Evolutionary conservation across 257 asterid genomes (phyloP).

Genomic region (Mentha longifolia): DNA sequence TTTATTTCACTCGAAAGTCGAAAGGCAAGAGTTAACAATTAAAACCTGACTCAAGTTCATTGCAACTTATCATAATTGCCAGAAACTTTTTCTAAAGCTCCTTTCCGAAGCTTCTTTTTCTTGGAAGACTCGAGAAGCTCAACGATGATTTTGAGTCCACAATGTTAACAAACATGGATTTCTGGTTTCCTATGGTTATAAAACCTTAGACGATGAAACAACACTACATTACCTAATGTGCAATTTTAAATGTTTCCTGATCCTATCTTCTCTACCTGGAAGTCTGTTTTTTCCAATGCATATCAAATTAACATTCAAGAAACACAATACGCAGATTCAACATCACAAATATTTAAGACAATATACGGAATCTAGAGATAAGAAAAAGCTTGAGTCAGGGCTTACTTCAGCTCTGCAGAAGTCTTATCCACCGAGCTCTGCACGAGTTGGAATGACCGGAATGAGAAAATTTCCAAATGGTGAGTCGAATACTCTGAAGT

Average conservation of each 20-base stretch:
- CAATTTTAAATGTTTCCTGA: neutral
- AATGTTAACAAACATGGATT: too few relatives aligned
- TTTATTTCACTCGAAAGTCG: too few relatives aligned
- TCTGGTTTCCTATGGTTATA: too few relatives aligned
- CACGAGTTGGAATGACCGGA: slow-evolving; percentile 76
- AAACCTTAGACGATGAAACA: neutral
- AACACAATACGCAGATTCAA: neutral
- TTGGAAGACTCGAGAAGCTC: neutral
- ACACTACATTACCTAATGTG: neutral
- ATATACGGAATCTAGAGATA: neutral
- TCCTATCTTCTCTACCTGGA: slow-evolving; percentile 1
- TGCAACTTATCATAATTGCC: too few relatives aligned
- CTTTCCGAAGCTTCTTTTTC: too few relatives aligned
- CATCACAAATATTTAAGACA: neutral
- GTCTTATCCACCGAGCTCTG: slow-evolving; percentile 55
- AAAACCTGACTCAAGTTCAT: too few relatives aligned
- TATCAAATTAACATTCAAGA: neutral
- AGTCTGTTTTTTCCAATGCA: neutral
- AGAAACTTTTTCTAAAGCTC: too few relatives aligned
- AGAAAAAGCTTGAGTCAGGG: slow-evolving; percentile 13
- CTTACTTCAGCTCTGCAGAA: neutral
- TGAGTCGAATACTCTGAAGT: slow-evolving; percentile 75
- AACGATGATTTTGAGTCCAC: neutral
- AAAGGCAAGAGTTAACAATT: too few relatives aligned
- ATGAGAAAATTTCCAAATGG: slow-evolving; percentile 75